Conservation (phyloP, 1,284 basidiomycete genomes). For the Boletus sp. region DNA sequence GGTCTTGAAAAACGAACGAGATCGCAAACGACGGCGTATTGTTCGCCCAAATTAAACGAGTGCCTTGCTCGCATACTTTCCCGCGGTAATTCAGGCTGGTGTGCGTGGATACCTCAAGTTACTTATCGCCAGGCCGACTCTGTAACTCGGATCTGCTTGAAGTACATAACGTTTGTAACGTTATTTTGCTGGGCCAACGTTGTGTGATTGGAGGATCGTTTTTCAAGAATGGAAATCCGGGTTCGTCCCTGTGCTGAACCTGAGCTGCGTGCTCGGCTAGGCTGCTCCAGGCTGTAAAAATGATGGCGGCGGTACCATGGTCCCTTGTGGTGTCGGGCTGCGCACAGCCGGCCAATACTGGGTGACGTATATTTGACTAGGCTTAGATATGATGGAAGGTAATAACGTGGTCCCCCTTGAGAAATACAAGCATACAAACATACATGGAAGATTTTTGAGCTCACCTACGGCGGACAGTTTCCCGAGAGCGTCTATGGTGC, state of each 20-base stretch:
- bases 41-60: background rate
- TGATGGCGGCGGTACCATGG: background rate
- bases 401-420: background rate
- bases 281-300: background rate
- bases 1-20: background rate
- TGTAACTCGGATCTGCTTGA: background rate
- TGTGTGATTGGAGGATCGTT: constrained; percentile 2
- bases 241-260: background rate
- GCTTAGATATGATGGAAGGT: background rate
- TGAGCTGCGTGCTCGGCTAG: background rate
- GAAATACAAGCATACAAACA: too few relatives aligned
- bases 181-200: background rate
- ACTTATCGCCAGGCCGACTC: background rate
- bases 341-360: background rate
- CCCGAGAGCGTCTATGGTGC: too few relatives aligned
- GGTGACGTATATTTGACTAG: background rate
- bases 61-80: background rate
- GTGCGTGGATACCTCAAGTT: background rate
- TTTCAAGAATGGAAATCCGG: background rate
- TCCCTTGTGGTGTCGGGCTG: background rate
- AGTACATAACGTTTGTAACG: background rate
- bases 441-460: too few relatives aligned
- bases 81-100: background rate
- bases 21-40: constrained; percentile 1
- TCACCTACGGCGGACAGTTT: background rate